Percentiles rank a stretch among this genome's conserved stretches.
phyloP scores from a whole-genome alignment of 2,329 filamentous ascomycete species.

The Huntiella abstrusa region DNA sequence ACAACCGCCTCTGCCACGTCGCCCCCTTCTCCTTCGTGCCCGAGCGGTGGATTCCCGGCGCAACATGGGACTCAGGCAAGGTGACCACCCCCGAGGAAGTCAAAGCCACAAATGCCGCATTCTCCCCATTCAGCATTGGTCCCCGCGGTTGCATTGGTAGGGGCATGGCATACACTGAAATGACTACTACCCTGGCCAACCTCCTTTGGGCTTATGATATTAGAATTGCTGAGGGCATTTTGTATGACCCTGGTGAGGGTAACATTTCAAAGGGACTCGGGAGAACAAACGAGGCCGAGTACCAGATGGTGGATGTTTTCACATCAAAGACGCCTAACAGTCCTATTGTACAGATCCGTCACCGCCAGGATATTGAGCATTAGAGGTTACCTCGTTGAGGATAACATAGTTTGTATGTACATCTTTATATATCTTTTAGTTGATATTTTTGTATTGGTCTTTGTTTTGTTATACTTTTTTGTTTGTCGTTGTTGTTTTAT shows the following conservation, averaged over 20 bases:
- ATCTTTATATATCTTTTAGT: background rate
- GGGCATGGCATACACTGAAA: constrained; percentile 47
- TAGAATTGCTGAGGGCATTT: constrained; percentile 27
- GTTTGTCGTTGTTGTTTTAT: too few species aligned
- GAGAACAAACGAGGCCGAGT: constrained; percentile 38
- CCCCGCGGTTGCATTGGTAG: constrained; percentile 57
- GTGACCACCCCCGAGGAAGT: constrained; percentile 31
- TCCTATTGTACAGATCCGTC: constrained; percentile 44
- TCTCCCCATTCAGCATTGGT: constrained; percentile 56
- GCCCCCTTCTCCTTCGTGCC: constrained; percentile 39
- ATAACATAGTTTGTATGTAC: background rate
- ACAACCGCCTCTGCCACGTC: constrained; percentile 43
- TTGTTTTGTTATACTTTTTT: background rate
- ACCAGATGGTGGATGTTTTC: constrained; percentile 54
- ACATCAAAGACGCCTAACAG: constrained; percentile 51
- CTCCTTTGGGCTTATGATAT: constrained; percentile 44
- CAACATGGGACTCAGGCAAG: constrained; percentile 20
- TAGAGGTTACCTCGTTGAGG: background rate
- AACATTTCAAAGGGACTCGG: constrained; percentile 32
- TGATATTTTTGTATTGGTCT: background rate
- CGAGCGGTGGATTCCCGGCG: constrained; percentile 44
- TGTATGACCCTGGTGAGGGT: constrained; percentile 24
- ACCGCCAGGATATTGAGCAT: constrained; percentile 13
- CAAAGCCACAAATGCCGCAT: constrained; percentile 42
- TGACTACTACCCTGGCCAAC: constrained; percentile 42